These are phyloP conservation scores for Antitrichia curtipendula DNA, from an alignment of 225 moss, liverwort and hornwort genomes.

Conservation along the genomic window DNA sequence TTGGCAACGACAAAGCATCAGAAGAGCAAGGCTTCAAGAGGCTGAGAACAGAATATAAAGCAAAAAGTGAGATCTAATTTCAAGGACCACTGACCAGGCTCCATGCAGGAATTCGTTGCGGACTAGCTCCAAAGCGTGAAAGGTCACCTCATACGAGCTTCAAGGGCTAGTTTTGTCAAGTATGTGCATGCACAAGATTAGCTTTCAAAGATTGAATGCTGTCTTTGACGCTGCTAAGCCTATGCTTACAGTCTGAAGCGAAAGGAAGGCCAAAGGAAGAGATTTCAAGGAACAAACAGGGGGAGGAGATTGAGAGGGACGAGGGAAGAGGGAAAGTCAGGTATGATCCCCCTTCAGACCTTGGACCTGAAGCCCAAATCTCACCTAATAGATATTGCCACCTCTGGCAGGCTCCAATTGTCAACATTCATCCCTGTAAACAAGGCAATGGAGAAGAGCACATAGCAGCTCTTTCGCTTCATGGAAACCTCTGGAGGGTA, in stretches of 20 bases:
- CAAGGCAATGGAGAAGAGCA: neutral
- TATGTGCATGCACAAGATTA: neutral
- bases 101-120: neutral
- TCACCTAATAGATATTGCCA: neutral
- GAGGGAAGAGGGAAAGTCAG: slow-evolving; percentile 9
- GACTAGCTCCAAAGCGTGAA: neutral
- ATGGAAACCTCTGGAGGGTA: neutral
- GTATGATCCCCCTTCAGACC: slow-evolving; percentile 17
- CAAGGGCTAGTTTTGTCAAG: neutral
- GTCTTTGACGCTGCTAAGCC: neutral
- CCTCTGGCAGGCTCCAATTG: slow-evolving; percentile 1
- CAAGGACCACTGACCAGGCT: neutral
- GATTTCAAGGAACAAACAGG: slow-evolving; percentile 13
- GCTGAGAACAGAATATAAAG: neutral
- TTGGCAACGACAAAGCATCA: neutral
- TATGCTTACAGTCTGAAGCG: neutral
- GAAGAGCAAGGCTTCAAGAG: neutral
- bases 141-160: neutral
- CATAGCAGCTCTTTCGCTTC: neutral
- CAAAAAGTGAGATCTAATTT: neutral
- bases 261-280: slow-evolving; percentile 3
- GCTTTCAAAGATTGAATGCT: neutral
- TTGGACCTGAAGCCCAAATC: slow-evolving; percentile 1
- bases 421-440: slow-evolving; percentile 13
- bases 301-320: slow-evolving; percentile 23